Percentiles rank a stretch among this genome's conserved stretches.
Evolutionary conservation across 169 alveolate genomes (phyloP).

Genomic region (Blepharisma undulans): DNA sequence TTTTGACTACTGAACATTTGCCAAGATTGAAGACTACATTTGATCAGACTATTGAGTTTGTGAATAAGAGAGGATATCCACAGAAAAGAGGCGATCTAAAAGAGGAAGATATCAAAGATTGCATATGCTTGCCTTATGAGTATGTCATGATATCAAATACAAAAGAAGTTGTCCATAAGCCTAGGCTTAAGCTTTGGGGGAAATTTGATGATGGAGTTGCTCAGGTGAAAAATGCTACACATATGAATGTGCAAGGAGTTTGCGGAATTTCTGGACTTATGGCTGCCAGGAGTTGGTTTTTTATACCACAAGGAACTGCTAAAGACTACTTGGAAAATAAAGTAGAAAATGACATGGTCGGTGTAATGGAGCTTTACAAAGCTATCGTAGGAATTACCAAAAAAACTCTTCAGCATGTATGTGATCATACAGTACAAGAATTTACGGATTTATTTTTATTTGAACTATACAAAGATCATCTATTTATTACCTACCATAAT

Average conservation of each 20-base stretch:
- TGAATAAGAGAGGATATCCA: conserved; percentile 31
- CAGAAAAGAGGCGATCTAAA: conserved; percentile 7
- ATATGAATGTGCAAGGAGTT: neutral
- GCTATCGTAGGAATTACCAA: neutral
- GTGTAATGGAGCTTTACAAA: conserved; percentile 4
- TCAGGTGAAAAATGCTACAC: neutral
- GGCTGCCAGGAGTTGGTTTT: conserved; percentile 26
- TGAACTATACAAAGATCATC: neutral
- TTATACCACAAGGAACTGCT: neutral
- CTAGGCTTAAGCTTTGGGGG: neutral
- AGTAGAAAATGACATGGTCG: neutral
- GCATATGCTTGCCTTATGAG: conserved; percentile 22
- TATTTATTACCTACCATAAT: neutral
- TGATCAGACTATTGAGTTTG: conserved; percentile 12
- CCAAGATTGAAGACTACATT: neutral
- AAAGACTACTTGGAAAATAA: neutral
- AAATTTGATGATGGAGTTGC: neutral
- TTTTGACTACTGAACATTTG: conserved; percentile 1
- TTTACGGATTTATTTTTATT: neutral
- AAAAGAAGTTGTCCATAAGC: neutral
- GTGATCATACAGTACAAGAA: neutral
- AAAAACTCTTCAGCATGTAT: neutral
- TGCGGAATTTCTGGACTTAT: conserved; percentile 19
- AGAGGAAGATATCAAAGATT: neutral
- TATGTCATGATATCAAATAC: neutral